phyloP scores from a whole-genome alignment of 768 basidiomycete genomes.

The Clitopilus passeckerianus region DNA sequence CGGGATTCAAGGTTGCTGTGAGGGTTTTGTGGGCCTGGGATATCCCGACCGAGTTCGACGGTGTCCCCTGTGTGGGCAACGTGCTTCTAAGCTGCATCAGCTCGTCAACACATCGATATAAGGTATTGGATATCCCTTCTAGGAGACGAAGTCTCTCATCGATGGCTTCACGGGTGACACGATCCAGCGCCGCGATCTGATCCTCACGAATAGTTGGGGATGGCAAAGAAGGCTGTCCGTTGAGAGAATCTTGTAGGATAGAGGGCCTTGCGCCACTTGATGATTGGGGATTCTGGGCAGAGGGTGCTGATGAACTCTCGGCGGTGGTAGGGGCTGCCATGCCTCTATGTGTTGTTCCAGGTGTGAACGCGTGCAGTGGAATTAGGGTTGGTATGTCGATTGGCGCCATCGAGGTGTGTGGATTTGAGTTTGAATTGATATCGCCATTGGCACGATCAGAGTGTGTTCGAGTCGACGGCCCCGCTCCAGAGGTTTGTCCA shows the following conservation, averaged over 20 bases:
- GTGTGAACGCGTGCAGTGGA: constrained; percentile 18
- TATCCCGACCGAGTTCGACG: no score
- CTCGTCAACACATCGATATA: constrained; percentile 77
- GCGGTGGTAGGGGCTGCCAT: not conserved
- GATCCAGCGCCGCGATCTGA: constrained; percentile 53
- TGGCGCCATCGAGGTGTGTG: not conserved
- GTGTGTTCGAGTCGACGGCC: not conserved
- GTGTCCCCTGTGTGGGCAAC: constrained; percentile 34
- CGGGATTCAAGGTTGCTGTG: not conserved
- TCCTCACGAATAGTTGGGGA: constrained; percentile 54
- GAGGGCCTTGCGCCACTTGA: no score
- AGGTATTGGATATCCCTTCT: constrained; percentile 68
- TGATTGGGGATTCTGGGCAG: no score
- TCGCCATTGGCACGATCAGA: not conserved
- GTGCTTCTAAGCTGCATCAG: constrained; percentile 70
- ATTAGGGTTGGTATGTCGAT: constrained; percentile 22
- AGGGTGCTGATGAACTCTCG: no score
- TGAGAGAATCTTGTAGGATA: no score
- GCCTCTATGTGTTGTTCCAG: not conserved
- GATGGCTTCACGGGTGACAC: constrained; percentile 71
- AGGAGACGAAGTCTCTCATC: constrained; percentile 79
- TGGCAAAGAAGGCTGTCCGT: constrained; percentile 29
- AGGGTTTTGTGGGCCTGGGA: not conserved
- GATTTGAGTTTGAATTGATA: not conserved
- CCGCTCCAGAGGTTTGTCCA: not conserved